Evolutionary conservation across 805 yeast species (phyloP).

Genomic region (Ogataea paradorogensis): DNA sequence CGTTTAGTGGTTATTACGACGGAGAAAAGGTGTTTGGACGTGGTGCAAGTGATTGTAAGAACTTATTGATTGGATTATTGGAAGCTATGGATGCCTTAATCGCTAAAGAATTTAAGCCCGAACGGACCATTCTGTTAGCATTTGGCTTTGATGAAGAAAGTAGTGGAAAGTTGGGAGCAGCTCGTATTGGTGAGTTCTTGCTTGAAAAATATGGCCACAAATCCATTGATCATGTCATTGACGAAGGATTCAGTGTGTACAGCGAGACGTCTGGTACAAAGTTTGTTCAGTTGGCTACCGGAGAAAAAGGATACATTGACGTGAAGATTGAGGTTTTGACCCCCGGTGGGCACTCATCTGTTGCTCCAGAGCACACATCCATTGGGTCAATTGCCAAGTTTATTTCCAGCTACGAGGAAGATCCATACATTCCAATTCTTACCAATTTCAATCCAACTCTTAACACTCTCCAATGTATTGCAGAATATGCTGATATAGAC

Average conservation of each 20-base stretch:
- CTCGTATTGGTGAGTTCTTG: constrained; percentile 43
- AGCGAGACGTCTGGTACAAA: constrained; percentile 33
- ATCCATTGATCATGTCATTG: constrained; percentile 61
- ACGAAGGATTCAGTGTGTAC: constrained; percentile 42
- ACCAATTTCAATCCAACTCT: constrained; percentile 58
- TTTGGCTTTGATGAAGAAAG: constrained; percentile 83
- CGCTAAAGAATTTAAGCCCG: constrained; percentile 47
- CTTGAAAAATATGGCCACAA: constrained; percentile 56
- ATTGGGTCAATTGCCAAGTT: constrained; percentile 71
- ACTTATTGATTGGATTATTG: constrained; percentile 58
- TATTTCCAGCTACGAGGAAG: constrained; percentile 51
- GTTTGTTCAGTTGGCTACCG: constrained; percentile 46
- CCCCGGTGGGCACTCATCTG: constrained; percentile 59
- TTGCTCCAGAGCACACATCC: constrained; percentile 68
- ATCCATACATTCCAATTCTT: constrained; percentile 49
- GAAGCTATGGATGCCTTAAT: constrained; percentile 63
- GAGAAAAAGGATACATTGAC: constrained; percentile 42
- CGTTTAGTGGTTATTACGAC: constrained; percentile 65
- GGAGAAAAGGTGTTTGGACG: constrained; percentile 70
- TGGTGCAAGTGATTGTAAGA: constrained; percentile 76
- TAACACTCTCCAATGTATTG: constrained; percentile 58
- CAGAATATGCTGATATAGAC: constrained; percentile 42
- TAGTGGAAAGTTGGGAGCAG: constrained; percentile 63
- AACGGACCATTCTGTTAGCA: constrained; percentile 59
- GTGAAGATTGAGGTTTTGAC: constrained; percentile 48